Conservation (phyloP, 2,329 filamentous ascomycete genomes). For the Neofusicoccum laricinum region DNA sequence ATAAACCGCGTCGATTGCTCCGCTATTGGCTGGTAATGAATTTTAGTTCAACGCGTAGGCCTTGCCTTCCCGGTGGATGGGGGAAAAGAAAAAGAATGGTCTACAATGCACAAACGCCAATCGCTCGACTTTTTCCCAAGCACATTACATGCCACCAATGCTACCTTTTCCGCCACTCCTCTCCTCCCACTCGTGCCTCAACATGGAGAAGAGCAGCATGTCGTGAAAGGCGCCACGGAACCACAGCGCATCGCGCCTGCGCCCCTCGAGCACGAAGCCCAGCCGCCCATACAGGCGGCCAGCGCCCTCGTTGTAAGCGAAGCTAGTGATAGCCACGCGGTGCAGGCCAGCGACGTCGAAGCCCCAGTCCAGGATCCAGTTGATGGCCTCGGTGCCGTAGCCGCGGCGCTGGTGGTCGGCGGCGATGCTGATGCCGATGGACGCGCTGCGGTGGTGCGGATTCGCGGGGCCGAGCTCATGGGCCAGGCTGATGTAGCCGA, state of each 20-base stretch:
- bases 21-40: no score
- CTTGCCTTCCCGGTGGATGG: background rate
- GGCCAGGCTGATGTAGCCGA: constrained; percentile 3
- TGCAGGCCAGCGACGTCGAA: constrained; percentile 47
- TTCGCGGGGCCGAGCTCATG: background rate
- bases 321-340: constrained; percentile 40
- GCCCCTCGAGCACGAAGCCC: constrained; percentile 47
- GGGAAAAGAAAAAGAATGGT: no score
- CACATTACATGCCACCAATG: background rate
- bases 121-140: background rate
- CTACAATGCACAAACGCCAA: background rate
- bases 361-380: constrained; percentile 48
- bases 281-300: constrained; percentile 43
- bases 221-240: constrained; percentile 39
- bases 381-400: constrained; percentile 48
- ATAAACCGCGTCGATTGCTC: no score
- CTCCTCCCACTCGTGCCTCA: background rate
- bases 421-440: constrained; percentile 41
- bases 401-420: constrained; percentile 37
- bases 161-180: background rate
- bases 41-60: background rate
- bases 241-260: constrained; percentile 42
- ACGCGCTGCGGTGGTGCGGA: constrained; percentile 42
- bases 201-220: background rate
- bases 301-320: constrained; percentile 45